Percentiles rank a stretch among this genome's conserved stretches.
Evolutionary conservation across 169 alveolate species (phyloP).

Genomic region (Plasmodium adleri): DNA sequence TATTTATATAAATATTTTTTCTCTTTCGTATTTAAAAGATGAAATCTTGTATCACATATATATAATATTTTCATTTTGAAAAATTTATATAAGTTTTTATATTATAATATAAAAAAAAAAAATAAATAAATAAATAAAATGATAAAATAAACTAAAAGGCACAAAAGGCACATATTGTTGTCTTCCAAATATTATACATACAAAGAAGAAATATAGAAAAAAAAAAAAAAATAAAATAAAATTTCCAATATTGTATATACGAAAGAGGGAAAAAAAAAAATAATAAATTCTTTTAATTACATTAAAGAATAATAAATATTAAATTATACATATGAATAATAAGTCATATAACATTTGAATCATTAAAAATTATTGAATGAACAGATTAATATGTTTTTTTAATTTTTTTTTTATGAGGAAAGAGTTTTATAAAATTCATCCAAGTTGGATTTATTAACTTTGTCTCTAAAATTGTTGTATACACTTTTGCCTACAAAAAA

Average conservation of each 20-base stretch:
- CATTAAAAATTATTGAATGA: neutral
- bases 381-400: constrained; percentile 4
- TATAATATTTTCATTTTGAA: constrained; percentile 63
- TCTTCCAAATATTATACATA: neutral
- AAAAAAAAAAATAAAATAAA: neutral
- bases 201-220: neutral
- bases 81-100: neutral
- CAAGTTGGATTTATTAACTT: constrained; percentile 35
- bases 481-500: constrained; percentile 25
- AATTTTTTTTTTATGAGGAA: constrained; percentile 16
- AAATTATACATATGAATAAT: too few relatives aligned
- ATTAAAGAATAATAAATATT: too few relatives aligned
- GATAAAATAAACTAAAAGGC: neutral
- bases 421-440: constrained; percentile 45
- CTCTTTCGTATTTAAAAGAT: constrained; percentile 44
- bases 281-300: neutral
- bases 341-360: neutral
- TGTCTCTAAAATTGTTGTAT: constrained; percentile 60
- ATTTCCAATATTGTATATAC: neutral
- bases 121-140: neutral
- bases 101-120: neutral
- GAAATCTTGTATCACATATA: constrained; percentile 65
- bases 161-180: too few relatives aligned
- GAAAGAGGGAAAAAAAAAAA: neutral
- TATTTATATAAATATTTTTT: constrained; percentile 58